Conservation (phyloP, 2,329 filamentous ascomycete genomes). For the Ampelomyces quisqualis region DNA sequence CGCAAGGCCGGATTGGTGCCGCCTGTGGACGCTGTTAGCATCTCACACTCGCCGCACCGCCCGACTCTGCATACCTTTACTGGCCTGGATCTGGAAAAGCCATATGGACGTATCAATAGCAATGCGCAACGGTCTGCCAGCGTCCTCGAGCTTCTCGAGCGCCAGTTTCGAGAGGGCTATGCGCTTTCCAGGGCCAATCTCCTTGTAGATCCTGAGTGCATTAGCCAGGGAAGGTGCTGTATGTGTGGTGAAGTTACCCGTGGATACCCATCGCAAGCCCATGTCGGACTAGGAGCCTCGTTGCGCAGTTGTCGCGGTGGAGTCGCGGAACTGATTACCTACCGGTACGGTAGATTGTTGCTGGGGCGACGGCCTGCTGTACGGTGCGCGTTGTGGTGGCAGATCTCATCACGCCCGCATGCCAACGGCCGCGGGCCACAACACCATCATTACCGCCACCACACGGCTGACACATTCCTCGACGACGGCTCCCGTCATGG, state of each 20-base stretch:
- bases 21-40: constrained; percentile 51
- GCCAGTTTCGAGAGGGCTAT: constrained; percentile 81
- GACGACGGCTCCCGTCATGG: constrained; percentile 22
- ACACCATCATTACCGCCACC: constrained; percentile 16
- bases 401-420: constrained; percentile 12
- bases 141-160: constrained; percentile 70
- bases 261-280: constrained; percentile 44
- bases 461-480: constrained; percentile 12
- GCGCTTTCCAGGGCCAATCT: constrained; percentile 78
- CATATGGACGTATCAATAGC: constrained; percentile 96
- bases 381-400: background rate
- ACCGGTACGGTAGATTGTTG: too few species aligned
- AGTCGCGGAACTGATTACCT: constrained; percentile 6
- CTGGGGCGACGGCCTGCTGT: constrained; percentile 24
- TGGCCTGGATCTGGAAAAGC: constrained; percentile 90
- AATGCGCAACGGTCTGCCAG: constrained; percentile 73
- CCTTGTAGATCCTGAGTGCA: constrained; percentile 73
- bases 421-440: constrained; percentile 12
- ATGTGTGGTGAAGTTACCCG: constrained; percentile 30
- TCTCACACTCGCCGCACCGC: background rate
- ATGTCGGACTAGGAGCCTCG: too few species aligned
- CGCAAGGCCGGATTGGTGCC: constrained; percentile 87
- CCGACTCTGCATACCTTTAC: constrained; percentile 57
- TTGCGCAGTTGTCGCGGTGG: constrained; percentile 18
- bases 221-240: constrained; percentile 12